Evolutionary conservation across 1,284 basidiomycete species (phyloP), one percentile per base, ranked within the genome.

Genomic region (Cutaneotrichosporon dermatis): DNA sequence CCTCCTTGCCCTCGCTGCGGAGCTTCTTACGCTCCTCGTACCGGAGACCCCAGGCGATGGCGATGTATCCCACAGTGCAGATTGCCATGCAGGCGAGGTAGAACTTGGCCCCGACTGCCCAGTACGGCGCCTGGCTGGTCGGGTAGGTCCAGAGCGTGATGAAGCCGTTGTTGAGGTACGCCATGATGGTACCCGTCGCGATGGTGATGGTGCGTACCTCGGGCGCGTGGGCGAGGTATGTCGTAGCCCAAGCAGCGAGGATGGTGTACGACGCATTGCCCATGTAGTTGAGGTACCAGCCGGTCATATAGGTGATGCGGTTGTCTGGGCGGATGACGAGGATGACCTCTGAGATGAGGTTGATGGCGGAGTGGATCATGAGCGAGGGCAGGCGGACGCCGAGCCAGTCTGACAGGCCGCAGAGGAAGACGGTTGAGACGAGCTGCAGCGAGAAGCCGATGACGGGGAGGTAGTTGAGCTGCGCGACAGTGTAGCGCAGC

Each of bases 71-170:
- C 9, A 40, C 40, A 4, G 55, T 48, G 44, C 53, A 53, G 8
- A 54, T 35, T 25, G 9, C 34, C 60, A 62, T 62, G n/a, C 50
- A 56, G 40, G 50, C 60, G 35, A 62, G 60, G 46, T 62, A 62
- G 41, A 62, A 58, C 54, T 62, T 62, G 4, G 60, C 57, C 2
- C 60, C 60, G 36, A 62, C 57, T 3, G 10, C 9, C 60, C 60
- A 62, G 46, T 62, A 46, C n/a, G 60, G 60, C 10, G 57, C 54
- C 51, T 58, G 39, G 11, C 41, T 56, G 35, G 60, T 45, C 1
- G 60, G 60, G 44, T 50, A 62, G 8, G 60, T 50, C 54, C 57
- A 58, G n/a, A 62, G 54, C 16, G 60, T 51, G 36, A 62, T 58
- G 48, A 62, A 62, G 3, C 54, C 60, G 39, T 54, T 52, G 46